Conservation (phyloP, 345 rosid genomes). For the Ceriops zippeliana region DNA sequence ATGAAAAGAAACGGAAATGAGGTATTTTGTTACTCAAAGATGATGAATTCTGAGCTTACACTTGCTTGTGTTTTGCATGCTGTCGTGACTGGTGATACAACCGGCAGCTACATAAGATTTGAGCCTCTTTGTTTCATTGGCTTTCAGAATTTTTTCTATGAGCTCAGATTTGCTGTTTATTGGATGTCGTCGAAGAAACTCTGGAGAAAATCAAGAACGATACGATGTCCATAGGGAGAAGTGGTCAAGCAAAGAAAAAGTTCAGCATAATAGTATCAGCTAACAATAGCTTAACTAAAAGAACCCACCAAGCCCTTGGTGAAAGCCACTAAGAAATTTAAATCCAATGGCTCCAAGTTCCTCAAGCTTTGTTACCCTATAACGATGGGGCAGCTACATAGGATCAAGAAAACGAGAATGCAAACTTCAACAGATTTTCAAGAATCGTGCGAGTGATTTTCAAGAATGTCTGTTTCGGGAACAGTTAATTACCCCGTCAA, state of each 20-base stretch:
- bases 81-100: slow-evolving; percentile 41
- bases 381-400: neutral
- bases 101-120: slow-evolving; percentile 59
- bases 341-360: slow-evolving; percentile 44
- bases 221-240: neutral
- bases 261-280: neutral
- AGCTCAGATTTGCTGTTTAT: slow-evolving; percentile 42
- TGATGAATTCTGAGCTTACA: slow-evolving; percentile 38
- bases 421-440: neutral
- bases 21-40: neutral
- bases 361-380: slow-evolving; percentile 59
- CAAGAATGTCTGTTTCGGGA: neutral
- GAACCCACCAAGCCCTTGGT: slow-evolving; percentile 51
- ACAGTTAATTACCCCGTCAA: slow-evolving; percentile 45
- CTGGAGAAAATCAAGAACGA: slow-evolving; percentile 25
- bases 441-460: neutral
- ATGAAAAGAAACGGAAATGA: neutral
- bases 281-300: slow-evolving; percentile 1
- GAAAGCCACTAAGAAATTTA: slow-evolving; percentile 47
- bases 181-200: slow-evolving; percentile 57
- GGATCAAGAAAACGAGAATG: neutral
- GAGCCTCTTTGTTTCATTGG: slow-evolving; percentile 58
- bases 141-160: slow-evolving; percentile 45
- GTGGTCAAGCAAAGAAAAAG: neutral
- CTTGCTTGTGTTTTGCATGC: slow-evolving; percentile 48